Base-by-base conservation (phyloP, 768 basidiomycete genomes). In the Hericium rajendrae region DNA sequence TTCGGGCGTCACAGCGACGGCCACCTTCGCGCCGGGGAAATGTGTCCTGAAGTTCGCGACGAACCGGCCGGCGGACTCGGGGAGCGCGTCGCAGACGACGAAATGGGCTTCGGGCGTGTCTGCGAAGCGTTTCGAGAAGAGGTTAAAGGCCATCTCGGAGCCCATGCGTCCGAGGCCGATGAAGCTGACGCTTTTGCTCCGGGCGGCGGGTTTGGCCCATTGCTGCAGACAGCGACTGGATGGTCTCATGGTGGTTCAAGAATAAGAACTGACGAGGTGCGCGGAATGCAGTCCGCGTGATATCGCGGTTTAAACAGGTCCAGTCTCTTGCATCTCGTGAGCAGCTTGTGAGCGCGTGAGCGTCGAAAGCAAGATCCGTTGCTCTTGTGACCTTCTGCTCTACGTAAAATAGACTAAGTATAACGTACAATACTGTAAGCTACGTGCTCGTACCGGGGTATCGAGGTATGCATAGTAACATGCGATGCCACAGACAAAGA, bases 151-250 rank as follows among this genome's bases (percentile, higher is more conserved):
- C 92, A 94, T 94, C 69, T 91, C 85, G 48, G 81, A 82, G 43
- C 91, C 91, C 91, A 94, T 94, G 48, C 85, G 79, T 41, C 91
- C 91, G 12, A 94, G 80, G 9, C 92, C 91, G 54, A 94, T 86
- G 73, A 94, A 93, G 54, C 82, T 84, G 38, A 84, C 81, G 67
- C 77, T 81, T 54, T 74, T 79, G 20, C 55, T 62, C 53, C 66
- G 66, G 18, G 55, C 13, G 43, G 43, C 26, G 15, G 53, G 32
- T 55, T 38, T 48, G 2, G 51, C 24, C 20, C 18, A 48, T 53
- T 63, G 68, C 0, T 57, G 51, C 20, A 84, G 68, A 39, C 69
- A 67, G 40, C 74, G 72, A 53, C 72, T 46, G 16, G 83, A 77
- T 6, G 81, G 71, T 58, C 74, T 76, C 86, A 87, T 87, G 8